A percentile compares a stretch with the other conserved stretches of the same genome.
Evolutionary conservation across 768 basidiomycete genomes (phyloP).

Genomic region (Gymnopilus dilepis): DNA sequence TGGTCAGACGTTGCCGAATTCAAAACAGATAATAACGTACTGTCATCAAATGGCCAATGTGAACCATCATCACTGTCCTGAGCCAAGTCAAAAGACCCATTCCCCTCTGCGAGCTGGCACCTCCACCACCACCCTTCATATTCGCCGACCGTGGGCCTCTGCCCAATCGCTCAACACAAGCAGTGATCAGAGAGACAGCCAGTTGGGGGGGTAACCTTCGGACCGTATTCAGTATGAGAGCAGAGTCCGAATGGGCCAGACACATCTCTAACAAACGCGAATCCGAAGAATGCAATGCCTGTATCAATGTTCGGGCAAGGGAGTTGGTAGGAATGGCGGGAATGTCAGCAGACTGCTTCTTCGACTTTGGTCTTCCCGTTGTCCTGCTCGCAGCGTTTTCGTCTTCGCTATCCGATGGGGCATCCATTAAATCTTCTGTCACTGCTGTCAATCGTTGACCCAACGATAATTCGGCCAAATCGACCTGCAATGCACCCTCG

Average conservation of each 20-base stretch:
- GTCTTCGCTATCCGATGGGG: conserved; percentile 53
- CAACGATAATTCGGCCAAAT: conserved; percentile 89
- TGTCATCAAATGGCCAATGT: conserved; percentile 93
- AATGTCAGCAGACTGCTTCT: conserved; percentile 39
- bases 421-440: conserved; percentile 52
- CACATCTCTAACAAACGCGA: conserved; percentile 86
- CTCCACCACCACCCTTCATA: conserved; percentile 79
- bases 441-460: conserved; percentile 88
- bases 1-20: conserved; percentile 14
- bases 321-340: conserved; percentile 79
- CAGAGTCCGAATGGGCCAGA: conserved; percentile 79
- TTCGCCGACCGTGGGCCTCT: conserved; percentile 71
- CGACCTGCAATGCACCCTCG: conserved; percentile 77
- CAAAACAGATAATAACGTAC: conserved; percentile 50
- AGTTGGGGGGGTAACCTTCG: conserved; percentile 85
- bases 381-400: conserved; percentile 31
- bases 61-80: conserved; percentile 80
- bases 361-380: conserved; percentile 33
- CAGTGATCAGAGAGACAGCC: conserved; percentile 82
- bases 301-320: conserved; percentile 91
- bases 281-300: conserved; percentile 96
- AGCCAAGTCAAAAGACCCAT: conserved; percentile 76
- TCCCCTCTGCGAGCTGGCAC: conserved; percentile 80
- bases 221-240: conserved; percentile 86
- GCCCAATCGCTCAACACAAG: conserved; percentile 89